These are phyloP conservation scores for Colletotrichum sp. DNA, from an alignment of 2,329 filamentous ascomycete genomes.

Conservation along the genomic window DNA sequence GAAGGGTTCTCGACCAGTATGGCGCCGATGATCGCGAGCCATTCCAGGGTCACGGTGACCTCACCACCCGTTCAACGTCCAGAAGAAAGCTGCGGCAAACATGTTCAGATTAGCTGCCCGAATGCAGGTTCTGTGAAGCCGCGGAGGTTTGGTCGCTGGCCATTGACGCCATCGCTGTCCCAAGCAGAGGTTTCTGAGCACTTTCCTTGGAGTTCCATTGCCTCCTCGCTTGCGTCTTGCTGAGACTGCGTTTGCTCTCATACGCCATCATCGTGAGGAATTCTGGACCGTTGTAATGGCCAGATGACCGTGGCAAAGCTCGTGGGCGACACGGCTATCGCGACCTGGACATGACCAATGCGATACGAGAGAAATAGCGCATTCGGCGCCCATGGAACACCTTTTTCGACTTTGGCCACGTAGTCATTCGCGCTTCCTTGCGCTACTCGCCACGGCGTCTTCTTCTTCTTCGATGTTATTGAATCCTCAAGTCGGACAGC, in stretches of 20 bases:
- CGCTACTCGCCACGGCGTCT: background rate
- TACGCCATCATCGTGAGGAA: background rate
- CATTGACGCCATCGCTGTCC: background rate
- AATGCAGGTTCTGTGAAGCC: background rate
- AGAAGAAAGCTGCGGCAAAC: background rate
- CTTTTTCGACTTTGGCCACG: background rate
- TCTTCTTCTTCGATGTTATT: background rate
- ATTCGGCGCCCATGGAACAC: background rate
- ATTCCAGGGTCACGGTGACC: background rate
- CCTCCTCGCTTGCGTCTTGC: background rate
- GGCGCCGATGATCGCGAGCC: background rate
- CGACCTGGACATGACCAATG: background rate
- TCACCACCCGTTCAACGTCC: background rate
- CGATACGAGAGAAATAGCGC: background rate
- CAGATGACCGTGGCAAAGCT: background rate
- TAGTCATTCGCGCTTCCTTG: background rate
- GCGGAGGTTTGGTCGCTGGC: background rate
- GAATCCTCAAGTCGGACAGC: background rate
- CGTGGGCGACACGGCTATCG: background rate
- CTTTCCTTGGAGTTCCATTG: background rate
- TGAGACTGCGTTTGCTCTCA: background rate
- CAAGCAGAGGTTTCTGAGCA: background rate
- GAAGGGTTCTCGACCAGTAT: background rate
- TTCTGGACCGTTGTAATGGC: background rate
- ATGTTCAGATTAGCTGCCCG: constrained; percentile 2